phyloP scores from a whole-genome alignment of 306 rosid species.

The Rosa lucieae region DNA sequence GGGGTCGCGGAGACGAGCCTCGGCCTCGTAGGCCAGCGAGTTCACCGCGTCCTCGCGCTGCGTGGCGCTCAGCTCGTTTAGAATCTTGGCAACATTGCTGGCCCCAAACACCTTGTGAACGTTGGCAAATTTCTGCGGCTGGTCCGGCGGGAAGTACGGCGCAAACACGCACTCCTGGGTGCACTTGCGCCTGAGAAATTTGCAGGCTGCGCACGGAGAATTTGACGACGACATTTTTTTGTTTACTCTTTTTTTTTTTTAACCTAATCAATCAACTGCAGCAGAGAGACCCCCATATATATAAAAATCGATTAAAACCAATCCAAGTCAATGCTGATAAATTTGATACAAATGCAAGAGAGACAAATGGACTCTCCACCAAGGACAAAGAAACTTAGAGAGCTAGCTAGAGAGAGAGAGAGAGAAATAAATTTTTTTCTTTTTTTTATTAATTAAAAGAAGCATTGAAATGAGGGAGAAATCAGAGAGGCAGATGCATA shows the following conservation, averaged over 20 bases:
- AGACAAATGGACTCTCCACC: slow-evolving; percentile 11
- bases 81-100: slow-evolving; percentile 80
- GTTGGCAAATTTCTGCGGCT: slow-evolving; percentile 73
- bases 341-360: slow-evolving; percentile 7
- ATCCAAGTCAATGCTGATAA: slow-evolving; percentile 20
- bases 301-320: slow-evolving; percentile 12
- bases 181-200: slow-evolving; percentile 73
- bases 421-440: neutral
- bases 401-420: neutral
- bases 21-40: slow-evolving; percentile 87
- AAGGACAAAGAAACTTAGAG: slow-evolving; percentile 11
- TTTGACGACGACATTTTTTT: slow-evolving; percentile 39
- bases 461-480: slow-evolving; percentile 32
- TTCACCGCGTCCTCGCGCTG: slow-evolving; percentile 89
- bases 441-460: neutral
- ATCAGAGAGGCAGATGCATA: slow-evolving; percentile 11
- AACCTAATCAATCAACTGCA: slow-evolving; percentile 7
- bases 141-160: too few relatives aligned
- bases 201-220: slow-evolving; percentile 95
- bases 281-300: neutral
- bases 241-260: slow-evolving; percentile 11
- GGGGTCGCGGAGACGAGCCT: slow-evolving; percentile 80
- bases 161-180: slow-evolving; percentile 93
- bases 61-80: slow-evolving; percentile 63
- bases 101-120: slow-evolving; percentile 94